Conservation (phyloP, 805 yeast genomes). For the Candida easanensis region DNA sequence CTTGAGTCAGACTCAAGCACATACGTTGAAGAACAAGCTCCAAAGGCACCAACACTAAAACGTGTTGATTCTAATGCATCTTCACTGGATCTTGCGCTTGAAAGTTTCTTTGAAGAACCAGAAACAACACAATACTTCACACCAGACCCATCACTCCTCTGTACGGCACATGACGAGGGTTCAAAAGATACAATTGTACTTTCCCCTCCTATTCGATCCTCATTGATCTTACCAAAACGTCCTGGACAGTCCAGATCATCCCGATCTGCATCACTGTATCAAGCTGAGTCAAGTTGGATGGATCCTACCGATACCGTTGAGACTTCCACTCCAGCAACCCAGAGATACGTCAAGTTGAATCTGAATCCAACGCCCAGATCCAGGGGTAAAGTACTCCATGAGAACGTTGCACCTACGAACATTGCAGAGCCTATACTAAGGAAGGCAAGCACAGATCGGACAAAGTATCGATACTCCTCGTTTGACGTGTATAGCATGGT, state of each 20-base stretch:
- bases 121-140: conserved; percentile 19
- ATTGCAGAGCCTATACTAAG: conserved; percentile 17
- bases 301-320: conserved; percentile 35
- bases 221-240: neutral
- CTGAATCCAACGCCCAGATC: conserved; percentile 20
- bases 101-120: conserved; percentile 19
- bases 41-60: neutral
- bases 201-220: conserved; percentile 1
- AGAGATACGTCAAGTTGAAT: conserved; percentile 24
- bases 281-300: conserved; percentile 51
- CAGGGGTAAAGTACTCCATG: neutral
- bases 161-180: neutral
- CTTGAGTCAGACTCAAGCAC: conserved; percentile 33
- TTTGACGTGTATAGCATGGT: conserved; percentile 25
- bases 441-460: conserved; percentile 1
- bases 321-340: conserved; percentile 23
- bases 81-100: conserved; percentile 24
- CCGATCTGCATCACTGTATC: conserved; percentile 30
- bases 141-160: conserved; percentile 12
- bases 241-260: conserved; percentile 17
- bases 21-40: conserved; percentile 34
- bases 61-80: conserved; percentile 17
- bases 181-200: conserved; percentile 8
- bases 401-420: neutral
- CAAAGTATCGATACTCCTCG: conserved; percentile 20